Conservation (phyloP, 1,139 yeast species). For the Yamadazyma dushanensis region DNA sequence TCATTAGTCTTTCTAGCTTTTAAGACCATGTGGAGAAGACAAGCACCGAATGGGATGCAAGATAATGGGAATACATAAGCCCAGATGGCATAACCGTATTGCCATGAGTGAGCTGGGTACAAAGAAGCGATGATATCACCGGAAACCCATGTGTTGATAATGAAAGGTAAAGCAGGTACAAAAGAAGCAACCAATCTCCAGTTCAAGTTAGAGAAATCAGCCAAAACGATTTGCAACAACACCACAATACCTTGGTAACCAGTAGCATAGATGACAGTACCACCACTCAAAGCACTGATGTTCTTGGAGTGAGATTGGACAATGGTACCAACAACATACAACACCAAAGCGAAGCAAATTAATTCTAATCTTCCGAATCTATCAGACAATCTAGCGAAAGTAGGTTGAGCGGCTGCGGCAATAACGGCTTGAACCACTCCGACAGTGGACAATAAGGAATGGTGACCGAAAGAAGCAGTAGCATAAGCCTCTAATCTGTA, state of each 20-base stretch:
- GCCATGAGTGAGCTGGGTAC: slow-evolving; percentile 48
- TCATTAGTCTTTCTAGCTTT: slow-evolving; percentile 54
- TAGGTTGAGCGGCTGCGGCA: slow-evolving; percentile 72
- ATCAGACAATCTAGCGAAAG: slow-evolving; percentile 69
- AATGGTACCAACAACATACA: slow-evolving; percentile 70
- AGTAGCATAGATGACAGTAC: slow-evolving; percentile 66
- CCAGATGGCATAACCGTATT: slow-evolving; percentile 79
- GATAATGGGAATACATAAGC: slow-evolving; percentile 71
- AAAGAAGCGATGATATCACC: slow-evolving; percentile 52
- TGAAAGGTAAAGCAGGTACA: slow-evolving; percentile 67
- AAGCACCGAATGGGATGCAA: slow-evolving; percentile 55
- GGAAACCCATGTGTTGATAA: slow-evolving; percentile 75
- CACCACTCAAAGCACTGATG: slow-evolving; percentile 69
- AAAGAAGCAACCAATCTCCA: slow-evolving; percentile 69
- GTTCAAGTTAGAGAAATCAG: slow-evolving; percentile 66
- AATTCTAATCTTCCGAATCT: slow-evolving; percentile 68
- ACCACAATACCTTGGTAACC: slow-evolving; percentile 69
- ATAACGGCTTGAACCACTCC: slow-evolving; percentile 62
- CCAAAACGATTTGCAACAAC: slow-evolving; percentile 54
- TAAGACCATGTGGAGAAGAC: slow-evolving; percentile 56
- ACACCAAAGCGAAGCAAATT: slow-evolving; percentile 51
- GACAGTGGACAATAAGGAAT: slow-evolving; percentile 65
- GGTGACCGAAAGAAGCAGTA: slow-evolving; percentile 54
- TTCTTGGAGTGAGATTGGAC: slow-evolving; percentile 68
- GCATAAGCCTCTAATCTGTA: slow-evolving; percentile 53